These are phyloP conservation scores for Lentinula raphanica DNA, from an alignment of 768 basidiomycete genomes.

Conservation along the genomic window DNA sequence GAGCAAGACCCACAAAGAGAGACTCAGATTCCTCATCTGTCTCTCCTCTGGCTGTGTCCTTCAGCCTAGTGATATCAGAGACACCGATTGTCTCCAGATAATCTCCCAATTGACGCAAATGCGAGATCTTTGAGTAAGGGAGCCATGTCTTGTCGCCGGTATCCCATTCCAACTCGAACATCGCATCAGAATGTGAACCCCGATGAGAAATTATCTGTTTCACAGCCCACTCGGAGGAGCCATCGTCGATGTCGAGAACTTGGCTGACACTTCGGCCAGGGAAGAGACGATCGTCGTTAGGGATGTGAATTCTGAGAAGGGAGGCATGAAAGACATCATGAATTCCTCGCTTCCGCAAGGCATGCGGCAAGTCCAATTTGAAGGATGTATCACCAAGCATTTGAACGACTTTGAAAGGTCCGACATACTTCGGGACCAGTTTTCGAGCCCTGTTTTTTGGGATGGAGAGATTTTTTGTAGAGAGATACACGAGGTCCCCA, in stretches of 20 bases:
- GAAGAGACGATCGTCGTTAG: background rate
- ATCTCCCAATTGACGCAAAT: constrained; percentile 8
- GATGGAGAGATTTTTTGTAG: constrained; percentile 26
- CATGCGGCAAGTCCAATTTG: constrained; percentile 20
- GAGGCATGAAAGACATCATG: constrained; percentile 25
- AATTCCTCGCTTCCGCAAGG: constrained; percentile 18
- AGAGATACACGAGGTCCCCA: constrained; percentile 27
- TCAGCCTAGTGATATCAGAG: too few species aligned
- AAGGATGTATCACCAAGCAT: constrained; percentile 15
- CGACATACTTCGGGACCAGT: constrained; percentile 28
- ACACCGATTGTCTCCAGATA: constrained; percentile 11
- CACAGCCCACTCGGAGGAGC: constrained; percentile 17
- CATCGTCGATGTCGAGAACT: too few species aligned
- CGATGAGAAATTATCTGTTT: constrained; percentile 16
- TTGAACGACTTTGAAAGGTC: constrained; percentile 23
- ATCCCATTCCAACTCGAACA: constrained; percentile 13
- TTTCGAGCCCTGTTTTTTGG: constrained; percentile 28
- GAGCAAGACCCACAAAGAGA: too few species aligned
- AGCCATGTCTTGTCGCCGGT: constrained; percentile 16
- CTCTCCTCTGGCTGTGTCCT: too few species aligned
- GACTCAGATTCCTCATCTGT: too few species aligned
- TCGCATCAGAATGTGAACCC: background rate
- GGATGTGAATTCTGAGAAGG: constrained; percentile 17
- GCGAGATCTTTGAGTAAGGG: constrained; percentile 5
- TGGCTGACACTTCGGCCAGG: too few species aligned